phyloP scores from a whole-genome alignment of 1,284 basidiomycete species.

The Cryptococcus sp. region DNA sequence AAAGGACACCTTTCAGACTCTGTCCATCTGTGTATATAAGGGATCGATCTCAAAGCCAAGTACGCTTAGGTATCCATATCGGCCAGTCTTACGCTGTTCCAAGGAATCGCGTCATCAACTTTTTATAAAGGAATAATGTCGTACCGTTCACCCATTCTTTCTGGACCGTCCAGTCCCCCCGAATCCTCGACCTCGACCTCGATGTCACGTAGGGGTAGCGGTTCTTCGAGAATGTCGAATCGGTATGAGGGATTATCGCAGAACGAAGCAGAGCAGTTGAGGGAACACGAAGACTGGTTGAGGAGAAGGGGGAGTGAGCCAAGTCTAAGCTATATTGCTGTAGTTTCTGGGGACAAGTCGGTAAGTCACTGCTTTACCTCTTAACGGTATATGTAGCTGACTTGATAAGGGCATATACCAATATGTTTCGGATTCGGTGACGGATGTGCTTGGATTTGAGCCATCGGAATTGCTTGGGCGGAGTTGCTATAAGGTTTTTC shows the following conservation, averaged over 20 bases:
- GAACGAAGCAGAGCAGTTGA: background rate
- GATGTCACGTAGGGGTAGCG: background rate
- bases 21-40: too few species aligned
- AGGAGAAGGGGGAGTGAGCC: background rate
- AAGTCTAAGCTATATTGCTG: background rate
- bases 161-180: background rate
- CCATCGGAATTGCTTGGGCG: conserved; percentile 30
- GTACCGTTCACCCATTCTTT: background rate
- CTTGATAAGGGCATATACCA: conserved; percentile 18
- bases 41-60: too few species aligned
- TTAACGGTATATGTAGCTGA: background rate
- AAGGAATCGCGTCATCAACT: too few species aligned
- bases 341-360: background rate
- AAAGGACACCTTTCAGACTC: too few species aligned
- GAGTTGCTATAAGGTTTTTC: conserved; percentile 29
- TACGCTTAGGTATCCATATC: too few species aligned
- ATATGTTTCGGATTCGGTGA: conserved; percentile 34
- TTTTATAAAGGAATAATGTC: too few species aligned
- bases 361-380: background rate
- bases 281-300: background rate
- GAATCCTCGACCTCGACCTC: background rate
- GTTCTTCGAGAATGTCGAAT: background rate
- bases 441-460: conserved; percentile 37
- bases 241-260: background rate
- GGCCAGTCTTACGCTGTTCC: too few species aligned